Base-by-base conservation (phyloP, 768 basidiomycete genomes). In the Boletales sp. region DNA sequence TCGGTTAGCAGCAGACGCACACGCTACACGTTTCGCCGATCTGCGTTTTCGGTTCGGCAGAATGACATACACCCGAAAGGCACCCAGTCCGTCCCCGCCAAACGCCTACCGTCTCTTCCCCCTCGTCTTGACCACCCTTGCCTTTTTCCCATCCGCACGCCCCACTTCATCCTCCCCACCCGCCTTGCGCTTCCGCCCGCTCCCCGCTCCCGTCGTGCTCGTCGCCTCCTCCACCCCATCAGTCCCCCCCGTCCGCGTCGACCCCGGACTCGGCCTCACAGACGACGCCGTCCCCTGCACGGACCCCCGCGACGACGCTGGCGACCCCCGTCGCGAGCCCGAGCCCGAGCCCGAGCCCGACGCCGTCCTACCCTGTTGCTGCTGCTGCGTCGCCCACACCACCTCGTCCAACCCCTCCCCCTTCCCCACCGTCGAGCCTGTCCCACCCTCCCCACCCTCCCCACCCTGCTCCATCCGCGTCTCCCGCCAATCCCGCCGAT, bases 401-500 rank as follows among this genome's bases (percentile, higher is more conserved):
- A 62, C 56, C 14, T 66, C 64, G 38, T 73, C 72, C 5, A 58
- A 58, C 4, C 59, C 65, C 33, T 64, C 71, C 18, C 53, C 56
- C 19, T 54, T 63, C 2, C 40, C 41, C 25, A 13, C 21, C 38
- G 44, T 35, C 18, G 51, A 44, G 30, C 30, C 39, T 1, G 36
- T 49, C 3, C 53, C 59, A 14, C 57, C 55, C 4, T 35, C 48
- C 12, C 54, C 56, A 31, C 56, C 51, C 11, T 66, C 57, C 2
- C 53, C 47, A 15, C 42, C 49, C 32, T 34, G 51, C 8, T 57
- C 58, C 19, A 83, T 60, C 45, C 87, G 74, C 4, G 83, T 82
- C 66, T 90, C 88, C 42, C 86, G 74, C 86, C 87, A 90, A 63
- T 90, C 89, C 25, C 87, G 75, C 49, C 76, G 74, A 63, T 87